Percentiles rank a stretch among this genome's conserved stretches.
Evolutionary conservation across 1,284 basidiomycete genomes (phyloP).

Genomic region (Mixia osmundae): DNA sequence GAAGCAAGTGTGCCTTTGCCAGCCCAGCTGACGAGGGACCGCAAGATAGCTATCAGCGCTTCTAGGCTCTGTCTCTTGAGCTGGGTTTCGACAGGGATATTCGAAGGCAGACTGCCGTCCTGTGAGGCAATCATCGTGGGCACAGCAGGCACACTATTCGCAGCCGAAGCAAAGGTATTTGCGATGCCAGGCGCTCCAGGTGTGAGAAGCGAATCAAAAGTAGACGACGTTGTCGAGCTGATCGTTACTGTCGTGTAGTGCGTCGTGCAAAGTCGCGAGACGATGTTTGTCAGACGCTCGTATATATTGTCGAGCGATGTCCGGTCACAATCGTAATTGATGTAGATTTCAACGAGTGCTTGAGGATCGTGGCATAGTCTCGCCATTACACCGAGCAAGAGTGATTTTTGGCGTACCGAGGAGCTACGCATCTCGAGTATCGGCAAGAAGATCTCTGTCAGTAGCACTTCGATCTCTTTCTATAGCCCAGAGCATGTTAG

Average conservation of each 20-base stretch:
- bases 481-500: conserved; percentile 20
- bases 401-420: conserved; percentile 78
- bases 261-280: conserved; percentile 6
- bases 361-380: conserved; percentile 81
- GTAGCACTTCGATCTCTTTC: conserved; percentile 97
- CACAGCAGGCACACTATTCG: too few relatives aligned
- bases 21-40: conserved; percentile 70
- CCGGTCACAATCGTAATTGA: conserved; percentile 93
- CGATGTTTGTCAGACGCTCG: conserved; percentile 33
- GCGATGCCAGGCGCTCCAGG: conserved; percentile 2
- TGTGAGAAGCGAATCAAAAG: conserved; percentile 5
- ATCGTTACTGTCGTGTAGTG: conserved; percentile 8
- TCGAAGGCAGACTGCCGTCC: conserved; percentile 15
- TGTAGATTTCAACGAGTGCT: conserved; percentile 83
- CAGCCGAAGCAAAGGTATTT: background rate
- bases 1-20: conserved; percentile 19
- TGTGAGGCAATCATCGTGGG: background rate
- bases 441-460: conserved; percentile 97
- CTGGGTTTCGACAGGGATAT: conserved; percentile 49
- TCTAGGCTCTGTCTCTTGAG: conserved; percentile 70
- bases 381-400: conserved; percentile 55
- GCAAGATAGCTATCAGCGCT: conserved; percentile 61
- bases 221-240: conserved; percentile 5
- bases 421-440: conserved; percentile 96
- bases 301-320: conserved; percentile 85